Conservation (phyloP, 371 early-diverging fungal species). For the Coemansia sp. region DNA sequence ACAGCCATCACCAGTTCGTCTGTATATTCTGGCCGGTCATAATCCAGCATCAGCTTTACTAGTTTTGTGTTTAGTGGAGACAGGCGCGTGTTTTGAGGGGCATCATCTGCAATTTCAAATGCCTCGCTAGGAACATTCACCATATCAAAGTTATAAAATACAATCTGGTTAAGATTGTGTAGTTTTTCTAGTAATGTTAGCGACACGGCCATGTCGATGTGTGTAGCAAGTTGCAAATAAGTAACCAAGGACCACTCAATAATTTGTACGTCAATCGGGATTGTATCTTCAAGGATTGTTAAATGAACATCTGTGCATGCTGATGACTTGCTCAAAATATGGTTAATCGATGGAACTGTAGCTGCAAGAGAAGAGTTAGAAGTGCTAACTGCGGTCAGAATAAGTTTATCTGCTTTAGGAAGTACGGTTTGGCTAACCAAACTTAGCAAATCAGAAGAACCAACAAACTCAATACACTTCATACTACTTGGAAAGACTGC, state of each 20-base stretch:
- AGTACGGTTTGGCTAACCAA: not conserved
- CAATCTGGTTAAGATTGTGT: not conserved
- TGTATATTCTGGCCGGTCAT: not conserved
- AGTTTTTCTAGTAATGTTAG: not conserved
- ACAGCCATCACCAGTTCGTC: not conserved
- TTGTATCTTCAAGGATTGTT: not conserved
- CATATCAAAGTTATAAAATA: not conserved
- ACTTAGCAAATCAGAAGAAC: not conserved
- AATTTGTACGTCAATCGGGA: not conserved
- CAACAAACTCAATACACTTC: not conserved
- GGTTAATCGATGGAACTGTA: conserved; percentile 1
- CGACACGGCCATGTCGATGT: not conserved
- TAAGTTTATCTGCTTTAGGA: not conserved
- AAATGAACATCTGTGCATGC: not conserved
- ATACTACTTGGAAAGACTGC: conserved; percentile 4
- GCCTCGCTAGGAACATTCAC: conserved; percentile 3
- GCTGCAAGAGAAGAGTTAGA: not conserved
- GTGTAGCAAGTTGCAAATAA: conserved; percentile 1
- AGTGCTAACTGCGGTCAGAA: not conserved
- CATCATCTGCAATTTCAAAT: not conserved
- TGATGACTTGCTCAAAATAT: not conserved
- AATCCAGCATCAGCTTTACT: conserved; percentile 2
- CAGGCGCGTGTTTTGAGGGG: not conserved
- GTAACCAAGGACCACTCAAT: conserved; percentile 5
- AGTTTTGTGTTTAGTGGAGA: not conserved